These are phyloP conservation scores for Letharia lupina DNA, from an alignment of 495 filamentous ascomycete species.

Conservation along the genomic window DNA sequence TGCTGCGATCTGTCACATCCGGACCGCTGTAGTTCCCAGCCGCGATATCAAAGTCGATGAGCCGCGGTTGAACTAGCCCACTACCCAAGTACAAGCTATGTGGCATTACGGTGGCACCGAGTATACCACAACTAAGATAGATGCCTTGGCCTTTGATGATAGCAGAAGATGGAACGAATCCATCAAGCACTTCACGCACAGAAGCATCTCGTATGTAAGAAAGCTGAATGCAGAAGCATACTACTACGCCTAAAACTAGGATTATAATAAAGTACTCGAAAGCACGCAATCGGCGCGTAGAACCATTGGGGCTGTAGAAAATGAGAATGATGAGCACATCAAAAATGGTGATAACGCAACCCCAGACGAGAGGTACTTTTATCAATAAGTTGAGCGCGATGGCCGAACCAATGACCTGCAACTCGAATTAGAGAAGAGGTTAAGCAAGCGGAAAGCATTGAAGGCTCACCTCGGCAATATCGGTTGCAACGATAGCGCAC, in stretches of 20 bases:
- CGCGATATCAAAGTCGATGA: constrained; percentile 66
- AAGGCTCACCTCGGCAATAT: constrained; percentile 66
- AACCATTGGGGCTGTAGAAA: constrained; percentile 71
- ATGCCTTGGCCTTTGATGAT: constrained; percentile 65
- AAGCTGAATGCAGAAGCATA: constrained; percentile 89
- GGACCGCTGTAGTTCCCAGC: constrained; percentile 44
- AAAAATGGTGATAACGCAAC: constrained; percentile 75
- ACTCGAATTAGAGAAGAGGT: constrained; percentile 15
- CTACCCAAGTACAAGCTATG: constrained; percentile 86
- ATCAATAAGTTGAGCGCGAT: constrained; percentile 83
- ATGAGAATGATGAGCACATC: constrained; percentile 80
- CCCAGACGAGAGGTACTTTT: constrained; percentile 73
- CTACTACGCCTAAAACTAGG: constrained; percentile 72
- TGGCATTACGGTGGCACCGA: constrained; percentile 92
- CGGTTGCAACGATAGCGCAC: constrained; percentile 75
- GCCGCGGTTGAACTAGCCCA: constrained; percentile 75
- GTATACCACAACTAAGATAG: constrained; percentile 85
- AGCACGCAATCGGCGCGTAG: constrained; percentile 60
- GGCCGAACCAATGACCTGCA: constrained; percentile 77
- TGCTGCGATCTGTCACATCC: constrained; percentile 22
- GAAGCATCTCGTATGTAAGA: constrained; percentile 59
- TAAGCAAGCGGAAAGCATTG: not conserved
- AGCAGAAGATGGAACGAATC: constrained; percentile 71
- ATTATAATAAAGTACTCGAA: constrained; percentile 78
- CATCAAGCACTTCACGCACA: constrained; percentile 68